These are phyloP conservation scores for Luzula sylvatica DNA, from an alignment of 176 grass and related monocot genomes.

Conservation along the genomic window DNA sequence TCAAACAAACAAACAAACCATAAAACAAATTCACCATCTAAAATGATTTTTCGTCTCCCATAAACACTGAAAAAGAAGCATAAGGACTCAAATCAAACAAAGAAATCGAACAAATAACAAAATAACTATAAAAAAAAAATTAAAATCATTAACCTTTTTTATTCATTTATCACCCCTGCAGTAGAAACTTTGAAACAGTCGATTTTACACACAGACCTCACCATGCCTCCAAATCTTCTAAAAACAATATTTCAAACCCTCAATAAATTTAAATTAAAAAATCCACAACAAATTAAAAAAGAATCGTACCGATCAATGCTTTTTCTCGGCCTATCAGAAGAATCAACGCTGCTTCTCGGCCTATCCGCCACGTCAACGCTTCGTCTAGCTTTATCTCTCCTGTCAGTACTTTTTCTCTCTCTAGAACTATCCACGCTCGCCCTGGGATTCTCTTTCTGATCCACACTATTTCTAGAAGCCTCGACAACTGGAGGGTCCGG, in stretches of 20 bases:
- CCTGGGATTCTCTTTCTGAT: conserved; percentile 27
- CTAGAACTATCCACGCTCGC: conserved; percentile 23
- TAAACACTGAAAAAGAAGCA: neutral
- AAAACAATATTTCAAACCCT: conserved; percentile 10
- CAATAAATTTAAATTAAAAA: conserved; percentile 10
- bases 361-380: conserved; percentile 60
- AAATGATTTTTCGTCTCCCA: neutral
- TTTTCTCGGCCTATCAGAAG: conserved; percentile 77
- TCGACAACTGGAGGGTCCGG: neutral
- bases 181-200: conserved; percentile 94
- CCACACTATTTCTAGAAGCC: conserved; percentile 17
- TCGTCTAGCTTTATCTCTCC: conserved; percentile 58
- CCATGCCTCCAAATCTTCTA: conserved; percentile 87
- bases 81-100: conserved; percentile 31
- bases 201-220: conserved; percentile 89
- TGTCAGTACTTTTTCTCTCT: conserved; percentile 53
- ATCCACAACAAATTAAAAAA: neutral
- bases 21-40: neutral
- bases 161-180: conserved; percentile 42
- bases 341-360: conserved; percentile 60
- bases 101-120: conserved; percentile 58
- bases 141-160: conserved; percentile 35
- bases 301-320: conserved; percentile 79
- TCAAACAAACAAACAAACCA: conserved; percentile 6
- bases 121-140: conserved; percentile 37